Conservation (phyloP, 345 rosid species). For the Murraya koenigii region DNA sequence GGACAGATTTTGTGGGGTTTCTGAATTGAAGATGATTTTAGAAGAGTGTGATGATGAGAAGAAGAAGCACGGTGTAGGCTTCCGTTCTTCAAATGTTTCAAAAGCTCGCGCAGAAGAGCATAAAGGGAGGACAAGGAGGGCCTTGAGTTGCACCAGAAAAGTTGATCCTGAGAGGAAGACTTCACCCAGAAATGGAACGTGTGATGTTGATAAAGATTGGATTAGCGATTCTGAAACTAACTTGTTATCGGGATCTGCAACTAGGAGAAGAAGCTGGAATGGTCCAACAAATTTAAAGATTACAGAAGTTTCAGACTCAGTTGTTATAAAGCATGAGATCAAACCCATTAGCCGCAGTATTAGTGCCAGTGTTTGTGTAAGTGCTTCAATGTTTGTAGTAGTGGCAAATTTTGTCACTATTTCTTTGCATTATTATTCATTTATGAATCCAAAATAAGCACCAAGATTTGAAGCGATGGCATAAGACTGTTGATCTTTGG, state of each 20-base stretch:
- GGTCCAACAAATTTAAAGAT: conserved; percentile 24
- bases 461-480: background rate
- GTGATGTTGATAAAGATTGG: conserved; percentile 19
- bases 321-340: conserved; percentile 28
- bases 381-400: conserved; percentile 10
- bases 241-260: conserved; percentile 16
- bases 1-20: conserved; percentile 37
- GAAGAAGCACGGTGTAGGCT: conserved; percentile 20
- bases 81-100: conserved; percentile 22
- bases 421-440: background rate
- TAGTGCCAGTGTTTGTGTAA: conserved; percentile 29
- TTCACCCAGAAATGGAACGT: conserved; percentile 15
- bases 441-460: background rate
- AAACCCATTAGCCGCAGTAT: conserved; percentile 26
- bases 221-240: conserved; percentile 43
- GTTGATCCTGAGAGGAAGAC: conserved; percentile 15
- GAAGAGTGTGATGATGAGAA: conserved; percentile 21
- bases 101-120: background rate
- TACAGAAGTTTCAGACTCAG: conserved; percentile 28
- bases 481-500: too few relatives aligned
- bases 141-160: background rate
- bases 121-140: background rate
- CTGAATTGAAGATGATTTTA: conserved; percentile 23
- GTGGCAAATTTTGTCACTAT: background rate
- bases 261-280: conserved; percentile 52